phyloP scores from a whole-genome alignment of 352 stramenopile genomes.

The Poterioochromonas sp. region DNA sequence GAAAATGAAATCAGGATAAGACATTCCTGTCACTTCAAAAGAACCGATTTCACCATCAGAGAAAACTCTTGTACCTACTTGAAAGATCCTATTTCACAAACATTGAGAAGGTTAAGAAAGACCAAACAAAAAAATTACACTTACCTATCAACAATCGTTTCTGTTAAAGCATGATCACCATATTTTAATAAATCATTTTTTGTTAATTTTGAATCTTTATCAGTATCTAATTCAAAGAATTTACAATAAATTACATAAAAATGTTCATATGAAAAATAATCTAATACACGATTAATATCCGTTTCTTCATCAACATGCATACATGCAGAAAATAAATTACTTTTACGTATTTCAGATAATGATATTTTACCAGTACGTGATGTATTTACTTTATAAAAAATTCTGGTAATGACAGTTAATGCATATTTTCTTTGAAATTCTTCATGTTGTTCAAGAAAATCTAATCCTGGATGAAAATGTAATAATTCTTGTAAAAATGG shows the following conservation, averaged over 20 bases:
- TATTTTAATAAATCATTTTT: slow-evolving; percentile 72
- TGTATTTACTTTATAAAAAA: slow-evolving; percentile 82
- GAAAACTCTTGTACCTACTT: not conserved
- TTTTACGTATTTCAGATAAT: slow-evolving; percentile 78
- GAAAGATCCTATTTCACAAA: no score
- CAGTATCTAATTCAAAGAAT: slow-evolving; percentile 97
- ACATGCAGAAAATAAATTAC: slow-evolving; percentile 86
- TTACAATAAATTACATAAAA: slow-evolving; percentile 99
- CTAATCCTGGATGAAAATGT: slow-evolving; percentile 73
- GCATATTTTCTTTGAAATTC: slow-evolving; percentile 99
- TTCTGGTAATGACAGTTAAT: slow-evolving; percentile 86
- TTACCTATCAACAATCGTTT: slow-evolving; percentile 67
- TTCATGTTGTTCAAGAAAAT: slow-evolving; percentile 91
- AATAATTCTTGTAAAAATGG: slow-evolving; percentile 85
- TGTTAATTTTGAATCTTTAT: slow-evolving; percentile 69
- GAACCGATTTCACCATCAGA: not conserved
- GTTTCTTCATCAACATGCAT: slow-evolving; percentile 93
- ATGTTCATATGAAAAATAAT: slow-evolving; percentile 97
- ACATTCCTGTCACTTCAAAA: no score
- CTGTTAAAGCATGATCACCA: slow-evolving; percentile 63
- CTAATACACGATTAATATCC: slow-evolving; percentile 96
- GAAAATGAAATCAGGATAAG: slow-evolving; percentile 82
- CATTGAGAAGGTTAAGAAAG: not conserved
- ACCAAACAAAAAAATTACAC: not conserved
- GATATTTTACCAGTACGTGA: slow-evolving; percentile 87